Evolutionary conservation across 495 filamentous ascomycete genomes (phyloP), one percentile per base, ranked within the genome.

Genomic region (Xanthoparmelia taractica): DNA sequence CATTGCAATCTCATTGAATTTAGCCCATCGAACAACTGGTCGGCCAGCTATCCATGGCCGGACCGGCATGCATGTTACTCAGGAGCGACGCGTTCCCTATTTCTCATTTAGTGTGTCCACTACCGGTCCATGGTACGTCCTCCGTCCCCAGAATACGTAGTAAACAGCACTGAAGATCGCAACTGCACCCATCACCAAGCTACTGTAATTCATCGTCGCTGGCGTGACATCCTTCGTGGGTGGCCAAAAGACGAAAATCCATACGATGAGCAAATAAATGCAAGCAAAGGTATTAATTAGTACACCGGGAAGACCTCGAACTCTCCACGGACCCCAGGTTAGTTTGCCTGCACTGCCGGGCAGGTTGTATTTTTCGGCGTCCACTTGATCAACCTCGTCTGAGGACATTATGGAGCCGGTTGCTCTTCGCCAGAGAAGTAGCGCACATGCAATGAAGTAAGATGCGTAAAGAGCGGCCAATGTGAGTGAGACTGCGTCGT

Each of bases 401-500:
- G n/a, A 11, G 15, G 1, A 4, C n/a, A 20, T 25, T 1, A 60
- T 60, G 7, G 37, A 43, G 13, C 58, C 58, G 2, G n/a, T 48
- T 23, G 25, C 20, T 23, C 58, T 10, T 1, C 58, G 38, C 33
- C 37, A 60, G 31, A 77, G 59, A 12, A 66, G 59, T 10, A 63
- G 34, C 6, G 67, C 62, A 3, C 67, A 66, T 12, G 72, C 69
- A 33, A 77, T 61, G 15, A 77, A 64, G 62, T 79, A 77, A 6
- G 73, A 70, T 23, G 69, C 67, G 27, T 73, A 70, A 2, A 78
- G 70, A 15, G 69, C 65, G 31, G 59, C 66, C 25, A 74, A 61
- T 10, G 71, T 66, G 12, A 78, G 68, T 1, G 79, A 82, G 34
- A 75, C 66, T 29, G 83, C 71, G 27, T 73, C 74, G 66, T 81